Percentiles rank a stretch among this genome's conserved stretches.
Conservation (phyloP, 306 rosid species). For the Vachellia pachyceras region DNA sequence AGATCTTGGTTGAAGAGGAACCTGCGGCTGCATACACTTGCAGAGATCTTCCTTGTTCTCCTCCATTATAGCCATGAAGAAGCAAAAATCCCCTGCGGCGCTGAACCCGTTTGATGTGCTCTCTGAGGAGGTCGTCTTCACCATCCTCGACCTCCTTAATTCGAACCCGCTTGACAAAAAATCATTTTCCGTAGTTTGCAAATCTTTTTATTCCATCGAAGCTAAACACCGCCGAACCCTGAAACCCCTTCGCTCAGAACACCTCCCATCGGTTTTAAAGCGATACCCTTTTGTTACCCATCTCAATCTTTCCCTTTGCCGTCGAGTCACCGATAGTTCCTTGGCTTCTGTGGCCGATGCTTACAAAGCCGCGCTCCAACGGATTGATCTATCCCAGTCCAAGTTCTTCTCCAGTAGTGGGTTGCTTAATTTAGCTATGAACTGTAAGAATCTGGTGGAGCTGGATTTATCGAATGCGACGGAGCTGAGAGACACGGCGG, state of each 20-base stretch:
- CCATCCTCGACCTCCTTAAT: slow-evolving; percentile 64
- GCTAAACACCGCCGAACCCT: slow-evolving; percentile 74
- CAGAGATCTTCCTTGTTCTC: neutral
- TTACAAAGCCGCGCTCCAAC: slow-evolving; percentile 50
- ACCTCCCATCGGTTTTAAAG: slow-evolving; percentile 50
- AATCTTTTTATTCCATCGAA: slow-evolving; percentile 61
- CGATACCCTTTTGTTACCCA: slow-evolving; percentile 55
- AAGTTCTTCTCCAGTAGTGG: slow-evolving; percentile 66
- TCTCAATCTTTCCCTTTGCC: slow-evolving; percentile 78
- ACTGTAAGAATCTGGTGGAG: slow-evolving; percentile 70
- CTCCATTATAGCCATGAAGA: slow-evolving; percentile 46
- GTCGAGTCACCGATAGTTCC: slow-evolving; percentile 57
- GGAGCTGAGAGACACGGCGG: slow-evolving; percentile 66
- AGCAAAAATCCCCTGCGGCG: slow-evolving; percentile 38
- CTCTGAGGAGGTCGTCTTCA: slow-evolving; percentile 74
- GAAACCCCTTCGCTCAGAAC: slow-evolving; percentile 69
- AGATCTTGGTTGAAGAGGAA: neutral
- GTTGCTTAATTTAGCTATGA: slow-evolving; percentile 45
- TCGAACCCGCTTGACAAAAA: slow-evolving; percentile 56
- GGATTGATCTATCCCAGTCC: slow-evolving; percentile 77
- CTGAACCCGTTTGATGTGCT: slow-evolving; percentile 59
- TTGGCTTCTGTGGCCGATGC: slow-evolving; percentile 51
- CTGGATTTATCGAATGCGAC: slow-evolving; percentile 85
- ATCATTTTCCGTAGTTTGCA: slow-evolving; percentile 70
- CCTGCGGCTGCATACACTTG: neutral